Evolutionary conservation across 2,329 filamentous ascomycete species (phyloP), one percentile per base, ranked within the genome.

Genomic region (Acephala macrosclerotiorum): DNA sequence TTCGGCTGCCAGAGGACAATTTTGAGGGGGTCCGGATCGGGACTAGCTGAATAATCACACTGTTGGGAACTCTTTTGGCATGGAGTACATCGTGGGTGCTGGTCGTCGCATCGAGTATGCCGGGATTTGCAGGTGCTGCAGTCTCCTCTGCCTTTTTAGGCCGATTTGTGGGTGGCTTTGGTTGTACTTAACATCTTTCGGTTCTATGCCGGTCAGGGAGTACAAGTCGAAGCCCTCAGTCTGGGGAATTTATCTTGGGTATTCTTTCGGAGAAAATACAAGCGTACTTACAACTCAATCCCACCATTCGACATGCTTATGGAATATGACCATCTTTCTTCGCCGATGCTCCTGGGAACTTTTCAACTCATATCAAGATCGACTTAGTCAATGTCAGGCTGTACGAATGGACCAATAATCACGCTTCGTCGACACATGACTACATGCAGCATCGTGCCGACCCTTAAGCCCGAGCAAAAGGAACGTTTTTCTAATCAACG

Each of bases 91-190:
- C 33, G 20, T 36, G 55, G 55, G 7, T 38, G 12, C 22, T 3
- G 16, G n/a, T n/a, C 35, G 33, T 57, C 55, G 18, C 55, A 57
- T 7, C 55, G 55, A 38, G 38, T 20, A 20, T 57, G 55, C 6
- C 55, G 55, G n/a, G 55, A 57, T 22, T 57, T 57, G 29, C 55
- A 57, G 18, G 55, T 57, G 14, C 55, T 57, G 55, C 55, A 57
- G 8, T 33, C 55, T 6, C 55, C 55, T 57, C 16, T 38, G 18
- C 26, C 18, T 25, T 57, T 57, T 2, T 3, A 33, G n/a, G 55
- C 55, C 55, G 33, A 57, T 57, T 38, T 57, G 5, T 33, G 55
- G 22, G 22, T 56, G 22, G 25, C 7, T 9, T n/a, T 56, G 5
- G 25, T 33, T n/a, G 33, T 35, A 7, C 3, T 56, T 12, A 25